A percentile compares a stretch with the other conserved stretches of the same genome.
Conservation (phyloP, 192 early-diverging fungal genomes). For the Chytriomyces sp. region DNA sequence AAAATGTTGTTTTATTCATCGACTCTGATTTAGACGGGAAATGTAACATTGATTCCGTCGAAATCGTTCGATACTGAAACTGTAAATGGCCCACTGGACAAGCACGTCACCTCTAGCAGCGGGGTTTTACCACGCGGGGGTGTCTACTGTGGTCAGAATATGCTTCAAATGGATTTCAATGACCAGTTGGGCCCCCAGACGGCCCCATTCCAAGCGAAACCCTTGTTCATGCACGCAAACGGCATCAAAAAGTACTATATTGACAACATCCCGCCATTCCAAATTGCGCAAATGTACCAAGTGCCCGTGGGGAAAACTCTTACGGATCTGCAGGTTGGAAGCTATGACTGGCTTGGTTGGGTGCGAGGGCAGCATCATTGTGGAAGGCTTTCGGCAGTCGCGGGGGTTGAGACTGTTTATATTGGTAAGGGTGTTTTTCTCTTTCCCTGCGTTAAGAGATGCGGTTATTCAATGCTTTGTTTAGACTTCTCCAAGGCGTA, state of each 20-base stretch:
- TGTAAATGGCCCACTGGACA: constrained; percentile 10
- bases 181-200: not conserved
- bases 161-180: constrained; percentile 18
- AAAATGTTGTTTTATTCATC: too few relatives aligned
- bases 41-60: too few relatives aligned
- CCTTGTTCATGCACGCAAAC: constrained; percentile 28
- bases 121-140: not conserved
- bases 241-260: constrained; percentile 23
- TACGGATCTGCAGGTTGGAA: not conserved
- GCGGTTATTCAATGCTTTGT: not conserved
- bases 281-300: constrained; percentile 19
- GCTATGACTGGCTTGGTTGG: constrained; percentile 14
- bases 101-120: not conserved
- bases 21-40: too few relatives aligned
- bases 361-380: not conserved
- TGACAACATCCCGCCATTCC: constrained; percentile 25
- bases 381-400: not conserved
- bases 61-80: not conserved
- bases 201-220: not conserved
- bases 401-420: not conserved
- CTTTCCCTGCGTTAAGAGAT: too few relatives aligned
- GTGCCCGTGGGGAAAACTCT: not conserved
- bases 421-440: too few relatives aligned
- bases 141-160: constrained; percentile 26
- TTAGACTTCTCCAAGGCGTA: not conserved